phyloP scores from a whole-genome alignment of 495 filamentous ascomycete genomes.

The Hypomontagnella monticulosa region DNA sequence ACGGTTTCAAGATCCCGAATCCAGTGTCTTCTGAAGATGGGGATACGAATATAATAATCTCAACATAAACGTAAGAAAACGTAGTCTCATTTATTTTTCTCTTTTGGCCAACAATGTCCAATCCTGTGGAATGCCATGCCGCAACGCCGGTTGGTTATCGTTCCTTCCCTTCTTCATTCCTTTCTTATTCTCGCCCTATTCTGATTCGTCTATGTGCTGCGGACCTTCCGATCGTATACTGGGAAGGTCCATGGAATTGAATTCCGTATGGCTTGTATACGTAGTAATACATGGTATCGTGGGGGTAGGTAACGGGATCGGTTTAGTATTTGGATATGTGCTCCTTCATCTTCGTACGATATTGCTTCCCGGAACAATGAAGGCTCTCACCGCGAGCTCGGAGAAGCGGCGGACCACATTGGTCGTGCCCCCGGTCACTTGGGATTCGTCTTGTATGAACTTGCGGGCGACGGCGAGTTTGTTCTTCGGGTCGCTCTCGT shows the following conservation, averaged over 20 bases:
- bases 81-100: constrained; percentile 28
- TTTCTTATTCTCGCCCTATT: constrained; percentile 17
- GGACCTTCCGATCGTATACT: background rate
- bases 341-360: constrained; percentile 33
- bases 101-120: background rate
- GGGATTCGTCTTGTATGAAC: constrained; percentile 80
- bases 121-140: constrained; percentile 3
- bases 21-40: no score
- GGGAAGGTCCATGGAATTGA: background rate
- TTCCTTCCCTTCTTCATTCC: constrained; percentile 15
- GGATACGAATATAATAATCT: no score
- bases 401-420: constrained; percentile 83
- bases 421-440: constrained; percentile 74
- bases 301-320: constrained; percentile 8
- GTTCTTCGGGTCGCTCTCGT: constrained; percentile 74
- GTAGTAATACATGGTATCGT: constrained; percentile 25
- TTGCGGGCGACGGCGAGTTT: constrained; percentile 82
- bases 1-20: no score
- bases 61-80: constrained; percentile 26
- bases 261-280: background rate
- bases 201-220: background rate
- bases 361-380: constrained; percentile 55
- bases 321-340: background rate
- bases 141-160: constrained; percentile 22
- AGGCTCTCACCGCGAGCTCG: constrained; percentile 68